Evolutionary conservation across 805 yeast species (phyloP).

Genomic region (Wickerhamomyces subpelliculosus): DNA sequence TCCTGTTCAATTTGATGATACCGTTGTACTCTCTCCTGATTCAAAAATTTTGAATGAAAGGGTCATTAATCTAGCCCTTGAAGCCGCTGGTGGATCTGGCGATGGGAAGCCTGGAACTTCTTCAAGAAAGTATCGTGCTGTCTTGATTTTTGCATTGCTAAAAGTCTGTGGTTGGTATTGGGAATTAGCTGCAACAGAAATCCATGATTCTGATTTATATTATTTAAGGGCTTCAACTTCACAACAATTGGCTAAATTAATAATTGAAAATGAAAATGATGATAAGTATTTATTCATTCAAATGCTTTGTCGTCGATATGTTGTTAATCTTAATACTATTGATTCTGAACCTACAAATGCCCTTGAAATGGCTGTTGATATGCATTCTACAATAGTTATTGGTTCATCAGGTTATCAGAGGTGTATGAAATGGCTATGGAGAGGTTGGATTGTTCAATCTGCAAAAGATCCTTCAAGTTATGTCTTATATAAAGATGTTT

Average conservation of each 20-base stretch:
- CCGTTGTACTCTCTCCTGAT: constrained; percentile 44
- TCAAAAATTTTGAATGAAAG: constrained; percentile 52
- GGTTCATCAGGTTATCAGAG: constrained; percentile 80
- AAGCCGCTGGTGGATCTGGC: constrained; percentile 79
- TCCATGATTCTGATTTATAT: constrained; percentile 63
- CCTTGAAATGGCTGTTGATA: constrained; percentile 78
- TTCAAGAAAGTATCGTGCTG: constrained; percentile 57
- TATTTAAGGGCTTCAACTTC: constrained; percentile 60
- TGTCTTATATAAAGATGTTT: constrained; percentile 53
- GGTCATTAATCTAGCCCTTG: constrained; percentile 53
- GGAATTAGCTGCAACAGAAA: constrained; percentile 48
- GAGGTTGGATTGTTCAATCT: constrained; percentile 86
- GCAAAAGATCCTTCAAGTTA: constrained; percentile 63
- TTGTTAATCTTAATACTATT: constrained; percentile 52
- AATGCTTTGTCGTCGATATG: constrained; percentile 70
- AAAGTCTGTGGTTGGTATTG: constrained; percentile 78
- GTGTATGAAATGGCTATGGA: constrained; percentile 86
- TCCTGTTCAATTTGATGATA: constrained; percentile 53
- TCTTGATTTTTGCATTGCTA: constrained; percentile 61
- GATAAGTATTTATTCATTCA: constrained; percentile 61
- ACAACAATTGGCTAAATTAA: constrained; percentile 59
- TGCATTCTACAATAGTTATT: constrained; percentile 71
- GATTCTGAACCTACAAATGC: constrained; percentile 68
- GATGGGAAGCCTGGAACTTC: constrained; percentile 47
- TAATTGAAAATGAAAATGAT: constrained; percentile 54